Evolutionary conservation across 2,329 filamentous ascomycete species (phyloP).

Genomic region (Fusarium continuum): DNA sequence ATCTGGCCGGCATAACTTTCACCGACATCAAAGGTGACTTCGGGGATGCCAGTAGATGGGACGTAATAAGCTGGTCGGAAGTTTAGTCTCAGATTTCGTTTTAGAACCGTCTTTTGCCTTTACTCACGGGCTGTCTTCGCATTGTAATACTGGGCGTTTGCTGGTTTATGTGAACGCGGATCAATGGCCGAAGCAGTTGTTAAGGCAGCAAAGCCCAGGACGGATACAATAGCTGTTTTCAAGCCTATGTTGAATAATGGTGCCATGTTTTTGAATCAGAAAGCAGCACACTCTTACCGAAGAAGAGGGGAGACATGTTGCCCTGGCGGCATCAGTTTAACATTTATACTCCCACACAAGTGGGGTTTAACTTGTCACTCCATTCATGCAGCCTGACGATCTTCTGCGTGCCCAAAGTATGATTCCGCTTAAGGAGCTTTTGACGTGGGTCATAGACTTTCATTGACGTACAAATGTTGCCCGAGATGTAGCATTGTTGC

Average conservation of each 20-base stretch:
- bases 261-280: neutral
- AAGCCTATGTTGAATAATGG: neutral
- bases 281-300: neutral
- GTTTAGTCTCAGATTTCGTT: fast-evolving
- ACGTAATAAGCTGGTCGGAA: neutral
- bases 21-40: conserved; percentile 8
- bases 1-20: conserved; percentile 18
- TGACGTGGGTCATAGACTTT: conserved; percentile 1
- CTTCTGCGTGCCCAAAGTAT: neutral
- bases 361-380: neutral
- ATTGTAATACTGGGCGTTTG: conserved; percentile 11
- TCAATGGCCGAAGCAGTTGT: conserved; percentile 5
- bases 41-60: neutral
- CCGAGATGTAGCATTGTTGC: too few relatives aligned
- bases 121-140: conserved; percentile 9
- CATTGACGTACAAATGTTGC: neutral
- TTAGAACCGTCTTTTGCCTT: fast-evolving
- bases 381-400: neutral
- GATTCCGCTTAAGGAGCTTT: conserved; percentile 1
- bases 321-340: neutral
- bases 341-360: neutral
- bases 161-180: neutral
- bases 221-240: neutral
- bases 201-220: neutral
- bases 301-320: neutral